Conservation (phyloP, 1,139 yeast species). For the Lodderomyces pseudojiufengensis region DNA sequence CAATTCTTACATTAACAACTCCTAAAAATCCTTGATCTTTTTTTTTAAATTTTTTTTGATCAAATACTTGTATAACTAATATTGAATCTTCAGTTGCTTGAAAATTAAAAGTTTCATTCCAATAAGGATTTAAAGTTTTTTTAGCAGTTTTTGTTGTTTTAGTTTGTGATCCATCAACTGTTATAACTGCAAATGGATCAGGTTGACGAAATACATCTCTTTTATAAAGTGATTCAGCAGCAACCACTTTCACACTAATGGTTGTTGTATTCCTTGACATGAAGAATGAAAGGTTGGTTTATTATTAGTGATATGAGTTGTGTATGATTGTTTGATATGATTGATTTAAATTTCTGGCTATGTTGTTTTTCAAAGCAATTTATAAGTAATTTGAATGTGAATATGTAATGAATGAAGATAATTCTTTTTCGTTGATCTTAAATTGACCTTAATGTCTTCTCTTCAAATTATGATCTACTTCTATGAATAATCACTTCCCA, state of each 20-base stretch:
- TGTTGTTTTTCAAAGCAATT: too few species aligned
- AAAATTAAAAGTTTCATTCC: constrained; percentile 88
- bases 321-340: too few species aligned
- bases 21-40: constrained; percentile 99
- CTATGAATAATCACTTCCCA: too few species aligned
- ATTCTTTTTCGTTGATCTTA: too few species aligned
- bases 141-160: constrained; percentile 92
- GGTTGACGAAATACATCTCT: constrained; percentile 94
- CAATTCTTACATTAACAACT: constrained; percentile 86
- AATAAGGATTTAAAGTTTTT: constrained; percentile 92
- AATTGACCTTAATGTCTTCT: too few species aligned
- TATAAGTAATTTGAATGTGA: too few species aligned
- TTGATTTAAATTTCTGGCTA: too few species aligned
- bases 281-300: too few species aligned
- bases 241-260: constrained; percentile 77
- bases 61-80: constrained; percentile 90
- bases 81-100: constrained; percentile 82
- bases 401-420: too few species aligned
- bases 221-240: constrained; percentile 93
- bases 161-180: constrained; percentile 96
- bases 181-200: constrained; percentile 95
- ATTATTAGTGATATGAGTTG: too few species aligned
- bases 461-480: too few species aligned
- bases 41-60: constrained; percentile 94
- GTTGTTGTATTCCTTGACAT: constrained; percentile 17